These are phyloP conservation scores for Anaeromyces robustus DNA, from an alignment of 192 early-diverging fungal genomes.

Conservation along the genomic window DNA sequence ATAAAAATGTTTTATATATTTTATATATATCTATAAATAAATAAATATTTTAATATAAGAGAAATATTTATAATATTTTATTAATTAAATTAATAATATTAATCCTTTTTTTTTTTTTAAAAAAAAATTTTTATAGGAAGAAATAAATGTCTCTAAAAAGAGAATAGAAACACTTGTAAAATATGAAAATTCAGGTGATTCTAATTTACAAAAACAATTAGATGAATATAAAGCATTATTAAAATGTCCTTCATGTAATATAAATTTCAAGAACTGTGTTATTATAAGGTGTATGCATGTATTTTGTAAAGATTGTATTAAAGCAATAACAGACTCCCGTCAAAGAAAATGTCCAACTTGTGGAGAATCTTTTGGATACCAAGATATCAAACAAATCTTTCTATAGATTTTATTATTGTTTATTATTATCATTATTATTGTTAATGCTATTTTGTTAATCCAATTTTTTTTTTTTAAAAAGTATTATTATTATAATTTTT, in stretches of 20 bases:
- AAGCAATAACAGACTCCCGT: conserved; percentile 64
- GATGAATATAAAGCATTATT: conserved; percentile 53
- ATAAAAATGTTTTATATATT: neutral
- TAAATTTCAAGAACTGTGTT: conserved; percentile 67
- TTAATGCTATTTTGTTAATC: too few relatives aligned
- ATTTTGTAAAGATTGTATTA: conserved; percentile 80
- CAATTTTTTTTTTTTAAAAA: too few relatives aligned
- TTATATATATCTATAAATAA: conserved; percentile 10
- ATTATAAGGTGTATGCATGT: conserved; percentile 85
- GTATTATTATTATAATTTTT: too few relatives aligned
- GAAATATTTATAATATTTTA: conserved; percentile 40
- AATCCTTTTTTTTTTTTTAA: neutral
- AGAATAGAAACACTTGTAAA: conserved; percentile 7
- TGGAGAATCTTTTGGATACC: conserved; percentile 2
- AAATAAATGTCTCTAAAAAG: conserved; percentile 1
- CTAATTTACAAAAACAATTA: conserved; percentile 32
- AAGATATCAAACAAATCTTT: conserved; percentile 3
- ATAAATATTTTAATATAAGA: conserved; percentile 31
- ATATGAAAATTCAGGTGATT: conserved; percentile 24
- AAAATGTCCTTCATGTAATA: conserved; percentile 79
- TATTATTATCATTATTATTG: too few relatives aligned
- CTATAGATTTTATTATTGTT: neutral
- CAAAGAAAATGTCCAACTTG: conserved; percentile 34
- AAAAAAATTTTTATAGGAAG: neutral
- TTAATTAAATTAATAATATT: conserved; percentile 13